Evolutionary conservation across 768 basidiomycete species (phyloP), one percentile per base, ranked within the genome.

Genomic region (Pholiota conissans): DNA sequence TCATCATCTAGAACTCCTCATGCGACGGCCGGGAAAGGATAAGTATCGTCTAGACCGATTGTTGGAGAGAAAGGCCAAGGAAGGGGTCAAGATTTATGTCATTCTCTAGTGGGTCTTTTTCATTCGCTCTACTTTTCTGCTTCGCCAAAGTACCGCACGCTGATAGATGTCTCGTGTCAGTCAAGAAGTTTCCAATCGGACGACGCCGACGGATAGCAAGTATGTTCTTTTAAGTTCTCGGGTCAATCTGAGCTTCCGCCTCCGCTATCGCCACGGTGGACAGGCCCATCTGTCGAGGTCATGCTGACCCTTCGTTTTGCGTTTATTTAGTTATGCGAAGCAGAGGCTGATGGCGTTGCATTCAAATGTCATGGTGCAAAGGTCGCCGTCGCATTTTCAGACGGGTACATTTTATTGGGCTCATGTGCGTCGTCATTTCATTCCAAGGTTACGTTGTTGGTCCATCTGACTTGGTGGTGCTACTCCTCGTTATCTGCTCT

Each of bases 331-430:
- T 65, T 97, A 98, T 70, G 78, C 95, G 27, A 99, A 99, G 67
- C 90, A 91, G 63, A 82, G 83, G 27, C 71, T 99, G 26, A 80
- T 81, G 20, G 81, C 79, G 0, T 74, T 99, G 11, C 96, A 98
- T 69, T 85, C 87, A 3, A 98, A 98, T 72, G 90, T 99, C 53
- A 87, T 95, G 85, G 87, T 98, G 2, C 97, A 99, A 68, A 86
- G 97, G 24, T 98, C 96, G 4, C 97, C 97, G 0, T 96, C 93
- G 2, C 97, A 99, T 73, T 94, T 98, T 72, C 90, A 93, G 69
- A 97, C 95, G 0, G 95, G 95, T 11, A 98, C 95, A 2, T 94
- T 96, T 70, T 95, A 97, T 69, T 99, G 97, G 97, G 95, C 96
- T 26, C 97, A 98, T 74, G 95, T 96, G 67, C 64, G 88, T 73